phyloP scores from a whole-genome alignment of 2,329 filamentous ascomycete species.

The Zarea fungicola region DNA sequence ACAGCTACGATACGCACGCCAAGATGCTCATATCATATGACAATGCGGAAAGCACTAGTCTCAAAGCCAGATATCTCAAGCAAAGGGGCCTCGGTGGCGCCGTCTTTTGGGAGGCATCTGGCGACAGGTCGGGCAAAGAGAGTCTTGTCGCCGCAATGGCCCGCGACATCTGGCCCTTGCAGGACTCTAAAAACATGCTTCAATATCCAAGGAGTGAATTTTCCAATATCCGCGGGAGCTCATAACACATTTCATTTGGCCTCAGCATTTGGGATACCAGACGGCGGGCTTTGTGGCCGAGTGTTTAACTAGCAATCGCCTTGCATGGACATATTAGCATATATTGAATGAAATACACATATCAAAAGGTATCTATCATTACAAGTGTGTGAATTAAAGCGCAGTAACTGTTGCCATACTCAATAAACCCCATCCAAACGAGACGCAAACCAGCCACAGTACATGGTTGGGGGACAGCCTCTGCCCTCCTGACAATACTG shows the following conservation, averaged over 20 bases:
- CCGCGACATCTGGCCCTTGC: slow-evolving; percentile 41
- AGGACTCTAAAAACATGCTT: slow-evolving; percentile 47
- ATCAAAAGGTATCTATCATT: not conserved
- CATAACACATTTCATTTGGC: not conserved
- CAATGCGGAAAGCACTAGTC: slow-evolving; percentile 49
- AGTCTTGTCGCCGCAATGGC: slow-evolving; percentile 57
- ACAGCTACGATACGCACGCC: slow-evolving; percentile 57
- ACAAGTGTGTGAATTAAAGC: not conserved
- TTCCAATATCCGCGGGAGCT: slow-evolving; percentile 42
- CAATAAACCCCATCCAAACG: not conserved
- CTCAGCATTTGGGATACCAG: not conserved
- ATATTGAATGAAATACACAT: not conserved
- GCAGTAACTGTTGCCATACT: too few species aligned
- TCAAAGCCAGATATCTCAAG: slow-evolving; percentile 62
- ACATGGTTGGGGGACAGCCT: not conserved
- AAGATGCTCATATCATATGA: slow-evolving; percentile 68
- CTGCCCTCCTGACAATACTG: not conserved
- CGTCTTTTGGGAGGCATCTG: slow-evolving; percentile 81
- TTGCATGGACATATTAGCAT: too few species aligned
- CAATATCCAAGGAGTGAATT: slow-evolving; percentile 53
- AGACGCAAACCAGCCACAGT: not conserved
- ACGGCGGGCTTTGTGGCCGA: too few species aligned
- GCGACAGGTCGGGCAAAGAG: slow-evolving; percentile 46
- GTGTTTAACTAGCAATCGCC: too few species aligned
- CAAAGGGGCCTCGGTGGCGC: slow-evolving; percentile 61